Evolutionary conservation across 169 alveolate genomes (phyloP).

Genomic region (Plasmodium chabaudi): DNA sequence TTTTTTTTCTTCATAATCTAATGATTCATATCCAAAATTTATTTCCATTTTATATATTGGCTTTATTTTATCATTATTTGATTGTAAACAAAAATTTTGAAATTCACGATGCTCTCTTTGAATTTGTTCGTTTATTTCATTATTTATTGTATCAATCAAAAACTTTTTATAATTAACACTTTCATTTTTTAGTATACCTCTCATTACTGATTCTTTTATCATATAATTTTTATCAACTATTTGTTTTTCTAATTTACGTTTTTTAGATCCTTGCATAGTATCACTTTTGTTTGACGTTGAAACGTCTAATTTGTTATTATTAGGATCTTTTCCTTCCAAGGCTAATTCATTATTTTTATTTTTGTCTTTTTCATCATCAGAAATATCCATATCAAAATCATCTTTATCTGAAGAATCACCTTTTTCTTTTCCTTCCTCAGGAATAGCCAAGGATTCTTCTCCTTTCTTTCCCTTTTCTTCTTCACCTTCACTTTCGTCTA

Average conservation of each 20-base stretch:
- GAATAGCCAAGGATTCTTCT: neutral
- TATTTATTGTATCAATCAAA: slow-evolving; percentile 62
- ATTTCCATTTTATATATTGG: slow-evolving; percentile 42
- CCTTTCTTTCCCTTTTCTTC: neutral
- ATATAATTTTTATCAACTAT: slow-evolving; percentile 59
- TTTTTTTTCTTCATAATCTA: slow-evolving; percentile 32
- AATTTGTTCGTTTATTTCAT: slow-evolving; percentile 68
- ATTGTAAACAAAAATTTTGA: slow-evolving; percentile 53
- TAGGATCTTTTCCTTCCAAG: neutral
- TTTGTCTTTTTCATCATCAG: neutral
- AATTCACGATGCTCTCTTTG: slow-evolving; percentile 51
- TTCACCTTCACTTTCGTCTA: slow-evolving; percentile 53
- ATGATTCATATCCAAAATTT: slow-evolving; percentile 72
- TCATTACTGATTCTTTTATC: slow-evolving; percentile 49
- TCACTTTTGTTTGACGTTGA: neutral
- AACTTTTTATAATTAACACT: slow-evolving; percentile 68
- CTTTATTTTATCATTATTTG: slow-evolving; percentile 44
- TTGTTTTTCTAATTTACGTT: slow-evolving; percentile 72
- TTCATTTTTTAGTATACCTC: slow-evolving; percentile 47
- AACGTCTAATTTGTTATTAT: neutral
- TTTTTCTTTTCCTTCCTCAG: neutral
- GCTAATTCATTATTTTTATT: neutral
- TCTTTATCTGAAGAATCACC: neutral
- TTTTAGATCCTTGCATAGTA: slow-evolving; percentile 19
- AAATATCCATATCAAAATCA: neutral